These are phyloP conservation scores for Parastagonospora avenae DNA, from an alignment of 2,329 filamentous ascomycete genomes.

Conservation along the genomic window DNA sequence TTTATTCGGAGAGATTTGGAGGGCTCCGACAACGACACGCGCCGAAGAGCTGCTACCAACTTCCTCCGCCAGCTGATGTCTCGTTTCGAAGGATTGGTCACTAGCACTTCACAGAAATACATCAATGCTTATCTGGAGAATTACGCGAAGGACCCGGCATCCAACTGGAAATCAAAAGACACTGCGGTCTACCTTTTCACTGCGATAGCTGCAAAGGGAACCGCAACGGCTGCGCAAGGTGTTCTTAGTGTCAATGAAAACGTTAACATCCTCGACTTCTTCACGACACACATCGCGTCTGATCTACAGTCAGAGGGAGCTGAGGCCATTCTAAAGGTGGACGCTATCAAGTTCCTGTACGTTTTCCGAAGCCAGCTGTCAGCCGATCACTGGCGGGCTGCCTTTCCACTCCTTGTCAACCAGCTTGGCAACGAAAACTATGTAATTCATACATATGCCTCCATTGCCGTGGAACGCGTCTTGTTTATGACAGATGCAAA, in stretches of 20 bases:
- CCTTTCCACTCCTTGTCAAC: conserved; percentile 87
- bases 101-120: conserved; percentile 83
- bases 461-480: conserved; percentile 93
- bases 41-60: conserved; percentile 89
- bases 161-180: conserved; percentile 96
- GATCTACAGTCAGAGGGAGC: conserved; percentile 77
- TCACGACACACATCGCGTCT: conserved; percentile 88
- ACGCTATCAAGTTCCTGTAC: conserved; percentile 98
- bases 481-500: conserved; percentile 80
- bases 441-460: conserved; percentile 96
- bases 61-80: conserved; percentile 89
- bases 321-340: conserved; percentile 89
- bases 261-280: conserved; percentile 91
- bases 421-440: conserved; percentile 90
- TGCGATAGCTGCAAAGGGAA: conserved; percentile 89
- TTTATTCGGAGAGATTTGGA: conserved; percentile 95
- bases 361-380: conserved; percentile 94
- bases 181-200: conserved; percentile 97
- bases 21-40: conserved; percentile 93
- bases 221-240: conserved; percentile 83
- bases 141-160: conserved; percentile 67
- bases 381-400: conserved; percentile 87
- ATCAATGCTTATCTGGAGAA: conserved; percentile 80
- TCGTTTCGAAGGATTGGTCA: conserved; percentile 85
- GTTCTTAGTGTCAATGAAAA: conserved; percentile 83